Conservation (phyloP, 2,329 filamentous ascomycete species). For the Lachnellula occidentalis region DNA sequence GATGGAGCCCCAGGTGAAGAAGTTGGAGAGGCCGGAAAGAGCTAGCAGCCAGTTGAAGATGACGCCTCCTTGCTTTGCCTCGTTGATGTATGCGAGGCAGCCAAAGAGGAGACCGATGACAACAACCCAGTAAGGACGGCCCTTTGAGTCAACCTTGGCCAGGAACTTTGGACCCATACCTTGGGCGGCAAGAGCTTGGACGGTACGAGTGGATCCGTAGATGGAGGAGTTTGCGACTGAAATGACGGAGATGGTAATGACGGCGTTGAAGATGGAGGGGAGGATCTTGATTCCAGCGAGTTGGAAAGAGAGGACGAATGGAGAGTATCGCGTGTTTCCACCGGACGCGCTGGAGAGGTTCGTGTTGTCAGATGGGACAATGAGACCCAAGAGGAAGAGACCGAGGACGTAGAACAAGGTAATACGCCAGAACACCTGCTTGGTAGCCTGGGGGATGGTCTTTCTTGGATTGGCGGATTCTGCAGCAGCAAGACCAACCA, state of each 20-base stretch:
- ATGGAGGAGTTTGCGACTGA: constrained; percentile 90
- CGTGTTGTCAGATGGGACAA: constrained; percentile 67
- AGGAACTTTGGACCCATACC: constrained; percentile 73
- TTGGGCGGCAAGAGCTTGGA: constrained; percentile 84
- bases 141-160: constrained; percentile 74
- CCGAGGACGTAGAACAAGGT: constrained; percentile 79
- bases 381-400: constrained; percentile 72
- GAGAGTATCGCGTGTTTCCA: constrained; percentile 64
- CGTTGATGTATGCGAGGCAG: constrained; percentile 52
- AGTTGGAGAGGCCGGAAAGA: constrained; percentile 64
- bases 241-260: constrained; percentile 84
- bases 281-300: constrained; percentile 77
- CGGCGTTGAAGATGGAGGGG: constrained; percentile 85
- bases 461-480: constrained; percentile 74
- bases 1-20: constrained; percentile 72
- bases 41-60: constrained; percentile 64
- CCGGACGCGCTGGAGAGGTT: constrained; percentile 53
- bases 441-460: constrained; percentile 78
- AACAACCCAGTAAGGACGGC: constrained; percentile 61
- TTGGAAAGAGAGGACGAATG: constrained; percentile 87
- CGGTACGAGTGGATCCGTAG: constrained; percentile 84
- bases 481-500: constrained; percentile 70
- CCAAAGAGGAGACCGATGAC: constrained; percentile 49
- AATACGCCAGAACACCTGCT: constrained; percentile 95
- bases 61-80: constrained; percentile 36